These are phyloP conservation scores for Cladosporium sp. DNA, from an alignment of 2,329 filamentous ascomycete species.

Conservation along the genomic window DNA sequence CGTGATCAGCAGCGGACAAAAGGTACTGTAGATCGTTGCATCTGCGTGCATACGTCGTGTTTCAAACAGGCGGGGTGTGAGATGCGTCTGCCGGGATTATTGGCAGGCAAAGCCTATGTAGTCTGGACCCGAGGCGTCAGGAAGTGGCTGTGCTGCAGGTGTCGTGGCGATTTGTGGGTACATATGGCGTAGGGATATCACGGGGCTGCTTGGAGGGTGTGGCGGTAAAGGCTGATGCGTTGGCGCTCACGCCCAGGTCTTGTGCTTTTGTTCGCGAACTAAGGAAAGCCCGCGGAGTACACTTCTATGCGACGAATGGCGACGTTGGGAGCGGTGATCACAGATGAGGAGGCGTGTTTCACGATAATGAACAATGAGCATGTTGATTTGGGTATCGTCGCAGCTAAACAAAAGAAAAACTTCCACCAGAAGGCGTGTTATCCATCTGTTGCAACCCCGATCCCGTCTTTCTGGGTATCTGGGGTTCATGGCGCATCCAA, in stretches of 20 bases:
- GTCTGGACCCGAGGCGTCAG: background rate
- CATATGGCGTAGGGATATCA: background rate
- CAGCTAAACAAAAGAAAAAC: conserved; percentile 1
- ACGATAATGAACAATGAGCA: background rate
- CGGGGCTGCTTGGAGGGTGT: background rate
- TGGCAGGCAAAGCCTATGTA: background rate
- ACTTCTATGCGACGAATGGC: background rate
- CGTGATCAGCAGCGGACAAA: background rate
- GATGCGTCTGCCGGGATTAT: background rate
- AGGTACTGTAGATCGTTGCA: conserved; percentile 8
- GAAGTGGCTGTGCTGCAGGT: conserved; percentile 16
- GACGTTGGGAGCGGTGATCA: background rate
- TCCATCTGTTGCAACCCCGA: conserved; percentile 7
- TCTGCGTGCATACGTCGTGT: conserved; percentile 8
- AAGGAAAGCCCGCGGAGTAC: background rate
- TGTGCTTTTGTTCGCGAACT: background rate
- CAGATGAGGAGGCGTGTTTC: background rate
- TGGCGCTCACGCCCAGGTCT: conserved; percentile 11
- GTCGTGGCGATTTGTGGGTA: background rate
- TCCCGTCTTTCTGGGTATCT: background rate
- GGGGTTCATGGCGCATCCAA: background rate
- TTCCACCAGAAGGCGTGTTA: conserved; percentile 1
- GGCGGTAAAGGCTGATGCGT: conserved; percentile 16
- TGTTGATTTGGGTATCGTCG: conserved; percentile 13
- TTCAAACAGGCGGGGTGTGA: conserved; percentile 3